Evolutionary conservation across 257 asterid species (phyloP).

Genomic region (Solanum sejunctum): DNA sequence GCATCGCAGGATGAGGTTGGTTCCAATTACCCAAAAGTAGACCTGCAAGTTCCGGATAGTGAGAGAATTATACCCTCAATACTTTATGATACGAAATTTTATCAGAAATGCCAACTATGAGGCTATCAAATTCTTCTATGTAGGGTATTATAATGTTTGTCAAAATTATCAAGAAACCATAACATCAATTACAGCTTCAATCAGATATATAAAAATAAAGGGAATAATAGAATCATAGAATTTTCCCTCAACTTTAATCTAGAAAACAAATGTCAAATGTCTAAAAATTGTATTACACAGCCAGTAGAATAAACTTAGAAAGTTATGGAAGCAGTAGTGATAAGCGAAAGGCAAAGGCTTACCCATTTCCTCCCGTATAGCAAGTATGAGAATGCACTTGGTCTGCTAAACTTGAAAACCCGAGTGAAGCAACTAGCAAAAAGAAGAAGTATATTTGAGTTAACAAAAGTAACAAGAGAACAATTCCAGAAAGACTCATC

Average conservation of each 20-base stretch:
- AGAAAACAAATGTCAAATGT: not conserved
- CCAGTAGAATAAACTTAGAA: not conserved
- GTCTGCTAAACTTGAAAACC: constrained; percentile 83
- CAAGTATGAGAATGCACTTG: constrained; percentile 45
- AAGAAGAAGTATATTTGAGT: not conserved
- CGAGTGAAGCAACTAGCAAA: constrained; percentile 78
- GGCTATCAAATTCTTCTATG: not conserved
- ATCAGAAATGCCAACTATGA: not conserved
- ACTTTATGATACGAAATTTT: not conserved
- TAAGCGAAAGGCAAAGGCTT: constrained; percentile 9
- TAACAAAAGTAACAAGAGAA: not conserved
- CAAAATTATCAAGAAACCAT: not conserved
- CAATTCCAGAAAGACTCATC: not conserved
- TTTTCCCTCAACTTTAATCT: not conserved
- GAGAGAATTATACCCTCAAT: not conserved
- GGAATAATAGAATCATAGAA: not conserved
- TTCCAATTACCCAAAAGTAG: constrained; percentile 70
- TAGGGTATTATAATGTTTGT: not conserved
- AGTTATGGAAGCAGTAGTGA: not conserved
- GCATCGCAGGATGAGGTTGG: constrained; percentile 83
- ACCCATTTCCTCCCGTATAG: constrained; percentile 90
- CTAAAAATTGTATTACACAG: not conserved
- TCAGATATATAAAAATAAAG: not conserved
- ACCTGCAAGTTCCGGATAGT: constrained; percentile 39
- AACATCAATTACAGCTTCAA: not conserved